These are phyloP conservation scores for Fusarium metavorans DNA, from an alignment of 2,329 filamentous ascomycete genomes.

Conservation along the genomic window DNA sequence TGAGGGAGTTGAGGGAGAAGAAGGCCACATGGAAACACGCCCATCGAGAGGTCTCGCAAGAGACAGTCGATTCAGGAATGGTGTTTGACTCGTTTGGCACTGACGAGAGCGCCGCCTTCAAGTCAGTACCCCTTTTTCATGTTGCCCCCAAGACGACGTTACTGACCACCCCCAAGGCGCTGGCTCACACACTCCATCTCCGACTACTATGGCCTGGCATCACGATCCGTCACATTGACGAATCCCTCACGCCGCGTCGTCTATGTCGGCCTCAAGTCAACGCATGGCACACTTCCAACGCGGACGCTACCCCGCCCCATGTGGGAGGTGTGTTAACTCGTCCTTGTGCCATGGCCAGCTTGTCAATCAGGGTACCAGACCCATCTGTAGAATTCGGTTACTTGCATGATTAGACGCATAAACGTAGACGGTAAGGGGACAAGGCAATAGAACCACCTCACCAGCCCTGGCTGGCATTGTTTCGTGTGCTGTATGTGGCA, in stretches of 20 bases:
- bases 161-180: conserved; percentile 65
- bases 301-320: conserved; percentile 68
- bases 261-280: conserved; percentile 79
- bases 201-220: conserved; percentile 89
- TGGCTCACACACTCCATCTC: conserved; percentile 96
- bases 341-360: background rate
- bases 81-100: conserved; percentile 84
- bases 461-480: conserved; percentile 22
- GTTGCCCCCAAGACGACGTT: background rate
- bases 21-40: conserved; percentile 60
- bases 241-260: conserved; percentile 81
- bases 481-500: conserved; percentile 24
- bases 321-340: conserved; percentile 69
- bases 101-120: conserved; percentile 83
- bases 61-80: conserved; percentile 72
- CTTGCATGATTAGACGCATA: conserved; percentile 25
- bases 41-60: conserved; percentile 65
- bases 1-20: conserved; percentile 54
- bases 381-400: conserved; percentile 3
- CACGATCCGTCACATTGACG: conserved; percentile 81
- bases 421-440: conserved; percentile 35
- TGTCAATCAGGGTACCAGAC: background rate
- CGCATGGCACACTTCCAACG: conserved; percentile 43
- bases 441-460: conserved; percentile 37
- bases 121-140: conserved; percentile 64